phyloP scores from a whole-genome alignment of 371 early-diverging fungal species.

The Rhizopus microsporus region DNA sequence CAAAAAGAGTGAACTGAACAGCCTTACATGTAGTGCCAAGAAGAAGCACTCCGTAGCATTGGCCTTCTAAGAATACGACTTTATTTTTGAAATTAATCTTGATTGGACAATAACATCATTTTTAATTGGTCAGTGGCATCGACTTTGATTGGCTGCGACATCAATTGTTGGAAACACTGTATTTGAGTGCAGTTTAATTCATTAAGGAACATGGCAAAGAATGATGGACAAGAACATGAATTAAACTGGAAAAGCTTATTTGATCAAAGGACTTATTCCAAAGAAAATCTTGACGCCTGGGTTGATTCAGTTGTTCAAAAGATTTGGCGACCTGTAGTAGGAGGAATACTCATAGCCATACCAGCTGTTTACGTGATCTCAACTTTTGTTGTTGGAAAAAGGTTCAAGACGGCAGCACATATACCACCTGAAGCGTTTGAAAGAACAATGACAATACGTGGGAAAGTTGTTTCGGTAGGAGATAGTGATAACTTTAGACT shows the following conservation, averaged over 20 bases:
- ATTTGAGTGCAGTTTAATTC: too few relatives aligned
- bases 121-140: too few relatives aligned
- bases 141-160: too few relatives aligned
- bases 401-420: conserved; percentile 51
- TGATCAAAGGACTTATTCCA: neutral
- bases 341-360: conserved; percentile 23
- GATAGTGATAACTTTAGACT: conserved; percentile 67
- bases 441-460: conserved; percentile 35
- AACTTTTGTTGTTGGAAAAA: conserved; percentile 30
- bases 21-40: too few relatives aligned
- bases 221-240: neutral
- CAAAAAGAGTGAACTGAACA: too few relatives aligned
- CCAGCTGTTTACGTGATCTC: conserved; percentile 27
- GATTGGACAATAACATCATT: too few relatives aligned
- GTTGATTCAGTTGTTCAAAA: conserved; percentile 31
- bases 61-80: too few relatives aligned
- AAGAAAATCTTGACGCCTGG: conserved; percentile 16
- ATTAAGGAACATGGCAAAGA: neutral
- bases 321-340: conserved; percentile 35
- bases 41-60: too few relatives aligned
- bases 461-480: conserved; percentile 58
- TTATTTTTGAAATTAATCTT: too few relatives aligned
- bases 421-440: conserved; percentile 54
- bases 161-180: too few relatives aligned
- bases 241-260: neutral